Conservation (phyloP, 23 red algal genomes). For the Gracilariopsis chorda region DNA sequence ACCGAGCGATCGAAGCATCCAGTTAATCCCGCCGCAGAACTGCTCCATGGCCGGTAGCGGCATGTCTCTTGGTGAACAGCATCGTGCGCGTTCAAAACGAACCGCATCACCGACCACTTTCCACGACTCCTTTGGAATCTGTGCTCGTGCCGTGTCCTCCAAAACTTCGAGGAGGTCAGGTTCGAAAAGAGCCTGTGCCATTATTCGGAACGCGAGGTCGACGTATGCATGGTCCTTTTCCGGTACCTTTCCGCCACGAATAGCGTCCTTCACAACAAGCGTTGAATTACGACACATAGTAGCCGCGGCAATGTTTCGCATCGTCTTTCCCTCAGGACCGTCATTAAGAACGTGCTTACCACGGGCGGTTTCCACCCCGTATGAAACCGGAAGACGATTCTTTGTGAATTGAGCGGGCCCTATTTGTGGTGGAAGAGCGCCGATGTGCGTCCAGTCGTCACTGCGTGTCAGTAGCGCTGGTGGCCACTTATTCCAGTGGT, state of each 20-base stretch:
- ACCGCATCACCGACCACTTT: constrained; percentile 20
- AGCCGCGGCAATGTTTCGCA: constrained; percentile 62
- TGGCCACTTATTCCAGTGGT: constrained; percentile 50
- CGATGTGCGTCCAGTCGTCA: constrained; percentile 79
- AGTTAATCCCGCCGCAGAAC: constrained; percentile 71
- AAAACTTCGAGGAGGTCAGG: constrained; percentile 22
- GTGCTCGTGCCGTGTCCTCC: background rate
- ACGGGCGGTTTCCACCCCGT: constrained; percentile 36
- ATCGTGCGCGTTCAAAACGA: constrained; percentile 52
- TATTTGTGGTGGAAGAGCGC: constrained; percentile 86
- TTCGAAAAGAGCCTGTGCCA: constrained; percentile 54
- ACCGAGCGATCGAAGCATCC: constrained; percentile 44
- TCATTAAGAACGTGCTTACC: constrained; percentile 35
- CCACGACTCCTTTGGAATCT: background rate
- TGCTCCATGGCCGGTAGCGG: constrained; percentile 48
- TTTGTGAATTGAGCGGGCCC: constrained; percentile 49
- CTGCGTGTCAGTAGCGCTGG: constrained; percentile 44
- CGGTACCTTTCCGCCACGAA: constrained; percentile 35
- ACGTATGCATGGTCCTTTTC: constrained; percentile 1
- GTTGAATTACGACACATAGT: constrained; percentile 61
- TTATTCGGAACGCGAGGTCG: constrained; percentile 44
- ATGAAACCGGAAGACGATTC: background rate
- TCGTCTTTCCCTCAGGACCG: background rate
- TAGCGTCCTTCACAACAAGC: constrained; percentile 69
- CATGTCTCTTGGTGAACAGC: constrained; percentile 69